These are phyloP conservation scores for Populus nigra DNA, from an alignment of 345 rosid species.

Conservation along the genomic window DNA sequence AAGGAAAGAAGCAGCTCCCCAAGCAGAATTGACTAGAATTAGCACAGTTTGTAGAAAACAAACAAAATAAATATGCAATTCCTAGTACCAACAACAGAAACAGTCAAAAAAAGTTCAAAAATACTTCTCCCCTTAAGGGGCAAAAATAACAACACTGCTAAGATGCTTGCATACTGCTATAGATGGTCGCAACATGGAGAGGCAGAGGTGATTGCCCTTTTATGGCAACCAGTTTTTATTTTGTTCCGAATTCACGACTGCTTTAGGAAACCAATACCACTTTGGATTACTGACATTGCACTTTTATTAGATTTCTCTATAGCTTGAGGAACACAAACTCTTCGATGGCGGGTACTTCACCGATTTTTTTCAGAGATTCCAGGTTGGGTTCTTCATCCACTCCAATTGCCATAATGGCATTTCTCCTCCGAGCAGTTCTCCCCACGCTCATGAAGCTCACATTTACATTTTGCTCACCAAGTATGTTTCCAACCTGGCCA, in stretches of 20 bases:
- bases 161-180: neutral
- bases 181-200: neutral
- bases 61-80: neutral
- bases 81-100: neutral
- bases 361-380: slow-evolving; percentile 53
- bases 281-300: neutral
- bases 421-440: slow-evolving; percentile 50
- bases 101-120: neutral
- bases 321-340: slow-evolving; percentile 78
- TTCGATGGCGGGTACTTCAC: slow-evolving; percentile 58
- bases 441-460: slow-evolving; percentile 93
- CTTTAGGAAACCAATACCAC: neutral
- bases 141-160: neutral
- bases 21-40: neutral
- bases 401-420: slow-evolving; percentile 84
- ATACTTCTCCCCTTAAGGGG: neutral
- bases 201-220: neutral
- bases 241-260: neutral
- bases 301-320: neutral
- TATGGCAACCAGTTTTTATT: neutral
- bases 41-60: neutral
- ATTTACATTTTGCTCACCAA: slow-evolving; percentile 63
- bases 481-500: slow-evolving; percentile 72
- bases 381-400: slow-evolving; percentile 75
- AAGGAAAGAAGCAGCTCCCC: neutral